These are phyloP conservation scores for Fusarium napiforme DNA, from an alignment of 2,329 filamentous ascomycete genomes.

Conservation along the genomic window DNA sequence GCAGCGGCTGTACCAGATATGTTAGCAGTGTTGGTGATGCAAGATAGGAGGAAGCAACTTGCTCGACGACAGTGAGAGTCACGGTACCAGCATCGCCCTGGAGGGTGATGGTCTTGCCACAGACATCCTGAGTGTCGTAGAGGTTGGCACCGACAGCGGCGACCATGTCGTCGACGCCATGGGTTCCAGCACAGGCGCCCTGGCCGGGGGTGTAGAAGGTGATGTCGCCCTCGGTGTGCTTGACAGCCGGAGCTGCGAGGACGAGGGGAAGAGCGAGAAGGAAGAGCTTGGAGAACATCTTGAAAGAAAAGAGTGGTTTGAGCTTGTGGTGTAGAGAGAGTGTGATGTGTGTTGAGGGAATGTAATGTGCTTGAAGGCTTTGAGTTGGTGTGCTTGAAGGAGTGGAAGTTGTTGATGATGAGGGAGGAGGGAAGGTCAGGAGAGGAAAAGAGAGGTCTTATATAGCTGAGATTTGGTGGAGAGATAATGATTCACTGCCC, in stretches of 20 bases:
- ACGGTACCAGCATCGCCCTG: conserved; percentile 58
- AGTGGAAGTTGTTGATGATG: conserved; percentile 12
- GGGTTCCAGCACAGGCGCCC: conserved; percentile 75
- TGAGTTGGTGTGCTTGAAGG: neutral
- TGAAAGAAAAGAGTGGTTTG: conserved; percentile 15
- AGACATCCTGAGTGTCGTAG: conserved; percentile 70
- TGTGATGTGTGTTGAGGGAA: neutral
- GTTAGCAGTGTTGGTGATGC: too few relatives aligned
- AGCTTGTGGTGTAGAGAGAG: neutral
- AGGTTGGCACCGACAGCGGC: conserved; percentile 74
- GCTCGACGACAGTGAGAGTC: conserved; percentile 74
- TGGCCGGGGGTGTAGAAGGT: conserved; percentile 72
- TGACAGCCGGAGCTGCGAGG: conserved; percentile 27
- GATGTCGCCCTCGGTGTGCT: conserved; percentile 23
- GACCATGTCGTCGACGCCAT: conserved; percentile 65
- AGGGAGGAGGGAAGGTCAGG: neutral
- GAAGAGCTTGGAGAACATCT: conserved; percentile 38
- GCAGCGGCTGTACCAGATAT: conserved; percentile 59
- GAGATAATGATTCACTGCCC: conserved; percentile 29
- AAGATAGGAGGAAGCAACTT: too few relatives aligned
- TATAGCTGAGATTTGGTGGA: conserved; percentile 10
- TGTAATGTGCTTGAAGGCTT: conserved; percentile 15
- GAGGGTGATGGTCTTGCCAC: conserved; percentile 73
- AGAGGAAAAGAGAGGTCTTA: conserved; percentile 11
- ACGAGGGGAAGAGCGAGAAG: conserved; percentile 36